A percentile compares a stretch with the other conserved stretches of the same genome.
Conservation (phyloP, 345 rosid genomes). For the Euclidium syriacum region DNA sequence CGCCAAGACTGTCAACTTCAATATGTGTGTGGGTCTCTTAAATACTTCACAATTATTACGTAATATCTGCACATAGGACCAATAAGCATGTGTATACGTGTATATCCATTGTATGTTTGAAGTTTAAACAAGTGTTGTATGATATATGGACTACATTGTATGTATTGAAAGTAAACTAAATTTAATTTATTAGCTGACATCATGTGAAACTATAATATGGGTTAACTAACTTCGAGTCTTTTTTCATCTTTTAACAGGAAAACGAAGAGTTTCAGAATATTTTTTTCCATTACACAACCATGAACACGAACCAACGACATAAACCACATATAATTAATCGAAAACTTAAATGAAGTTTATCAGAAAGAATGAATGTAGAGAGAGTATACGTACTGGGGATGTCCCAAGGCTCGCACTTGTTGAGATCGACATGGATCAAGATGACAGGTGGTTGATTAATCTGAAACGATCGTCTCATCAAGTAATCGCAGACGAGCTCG, state of each 20-base stretch:
- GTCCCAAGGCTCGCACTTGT: slow-evolving; percentile 97
- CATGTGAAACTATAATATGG: no score
- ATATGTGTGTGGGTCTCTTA: background rate
- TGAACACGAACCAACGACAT: background rate
- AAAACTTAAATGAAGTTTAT: no score
- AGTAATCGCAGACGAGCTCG: slow-evolving; percentile 85
- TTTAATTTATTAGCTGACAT: no score
- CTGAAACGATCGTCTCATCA: slow-evolving; percentile 47
- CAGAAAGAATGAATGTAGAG: no score
- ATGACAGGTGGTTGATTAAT: slow-evolving; percentile 29
- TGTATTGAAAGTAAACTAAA: background rate
- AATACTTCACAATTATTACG: background rate
- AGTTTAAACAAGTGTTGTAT: no score
- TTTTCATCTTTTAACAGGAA: background rate
- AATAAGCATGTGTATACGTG: no score
- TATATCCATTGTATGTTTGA: no score
- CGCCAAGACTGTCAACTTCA: slow-evolving; percentile 27
- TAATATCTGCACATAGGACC: no score
- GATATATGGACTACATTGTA: background rate
- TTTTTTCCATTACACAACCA: no score
- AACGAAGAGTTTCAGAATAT: background rate
- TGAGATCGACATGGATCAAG: slow-evolving; percentile 77
- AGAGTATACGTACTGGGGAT: slow-evolving; percentile 53
- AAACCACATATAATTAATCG: no score
- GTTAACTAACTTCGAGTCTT: no score